Conservation (phyloP, 306 rosid genomes). For the Rosa persica region DNA sequence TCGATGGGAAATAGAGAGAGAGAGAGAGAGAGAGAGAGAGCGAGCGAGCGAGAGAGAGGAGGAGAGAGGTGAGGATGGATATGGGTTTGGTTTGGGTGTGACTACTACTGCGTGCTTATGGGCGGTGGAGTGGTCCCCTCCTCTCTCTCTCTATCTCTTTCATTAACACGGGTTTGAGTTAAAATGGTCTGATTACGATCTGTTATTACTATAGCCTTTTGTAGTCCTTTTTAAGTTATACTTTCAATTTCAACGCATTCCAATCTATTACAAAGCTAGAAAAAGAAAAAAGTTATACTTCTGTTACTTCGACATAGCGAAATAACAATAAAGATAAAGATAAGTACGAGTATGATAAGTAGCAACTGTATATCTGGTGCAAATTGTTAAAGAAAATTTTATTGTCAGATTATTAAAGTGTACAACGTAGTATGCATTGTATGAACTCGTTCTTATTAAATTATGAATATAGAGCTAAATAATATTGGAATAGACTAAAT, state of each 20-base stretch:
- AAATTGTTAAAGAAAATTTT: too few relatives aligned
- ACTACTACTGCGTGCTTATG: slow-evolving; percentile 52
- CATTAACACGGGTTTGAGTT: neutral
- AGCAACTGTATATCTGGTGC: too few relatives aligned
- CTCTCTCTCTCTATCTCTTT: slow-evolving; percentile 16
- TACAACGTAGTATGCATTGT: too few relatives aligned
- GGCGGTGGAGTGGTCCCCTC: slow-evolving; percentile 85
- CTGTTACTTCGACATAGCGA: too few relatives aligned
- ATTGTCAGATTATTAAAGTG: too few relatives aligned
- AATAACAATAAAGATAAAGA: too few relatives aligned
- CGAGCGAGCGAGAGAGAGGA: neutral
- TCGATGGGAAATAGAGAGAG: neutral
- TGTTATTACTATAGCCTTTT: neutral
- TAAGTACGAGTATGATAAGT: too few relatives aligned
- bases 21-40: neutral
- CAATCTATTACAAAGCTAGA: too few relatives aligned
- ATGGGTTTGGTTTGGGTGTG: slow-evolving; percentile 57
- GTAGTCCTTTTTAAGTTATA: neutral
- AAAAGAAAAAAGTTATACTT: too few relatives aligned
- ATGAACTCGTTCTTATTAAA: too few relatives aligned
- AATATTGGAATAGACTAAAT: too few relatives aligned
- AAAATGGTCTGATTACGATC: neutral
- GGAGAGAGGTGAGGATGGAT: slow-evolving; percentile 35
- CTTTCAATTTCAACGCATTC: neutral
- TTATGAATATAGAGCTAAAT: too few relatives aligned